phyloP scores from a whole-genome alignment of 148 eudicot species.

The Silene latifolia region DNA sequence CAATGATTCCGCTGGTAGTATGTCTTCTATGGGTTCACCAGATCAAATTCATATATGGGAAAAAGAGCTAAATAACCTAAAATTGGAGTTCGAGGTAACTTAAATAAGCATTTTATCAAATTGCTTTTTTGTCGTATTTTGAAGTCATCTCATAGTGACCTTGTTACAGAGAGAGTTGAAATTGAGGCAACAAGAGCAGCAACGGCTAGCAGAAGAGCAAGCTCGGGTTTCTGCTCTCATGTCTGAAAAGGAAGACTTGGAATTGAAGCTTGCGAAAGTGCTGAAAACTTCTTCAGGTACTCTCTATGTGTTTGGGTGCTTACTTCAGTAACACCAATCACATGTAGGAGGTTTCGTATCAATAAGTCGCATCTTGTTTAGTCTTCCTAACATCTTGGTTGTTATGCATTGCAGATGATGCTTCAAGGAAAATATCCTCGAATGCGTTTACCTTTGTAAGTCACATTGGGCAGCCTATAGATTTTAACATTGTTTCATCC shows the following conservation, averaged over 20 bases:
- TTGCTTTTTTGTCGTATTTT: not conserved
- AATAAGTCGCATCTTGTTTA: not conserved
- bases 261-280: slow-evolving; percentile 58
- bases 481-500: too few species aligned
- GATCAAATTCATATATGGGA: slow-evolving; percentile 68
- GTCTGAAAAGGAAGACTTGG: slow-evolving; percentile 72
- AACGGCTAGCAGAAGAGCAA: slow-evolving; percentile 62
- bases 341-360: not conserved
- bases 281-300: slow-evolving; percentile 57
- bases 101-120: not conserved
- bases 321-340: not conserved
- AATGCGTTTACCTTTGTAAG: slow-evolving; percentile 60
- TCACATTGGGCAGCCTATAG: slow-evolving; percentile 12
- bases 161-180: slow-evolving; percentile 59
- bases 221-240: slow-evolving; percentile 53
- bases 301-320: not conserved
- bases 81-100: slow-evolving; percentile 68
- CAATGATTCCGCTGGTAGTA: slow-evolving; percentile 39
- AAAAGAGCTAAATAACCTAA: slow-evolving; percentile 67
- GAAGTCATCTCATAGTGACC: slow-evolving; percentile 15
- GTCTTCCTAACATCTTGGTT: not conserved
- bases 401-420: slow-evolving; percentile 44
- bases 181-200: slow-evolving; percentile 84
- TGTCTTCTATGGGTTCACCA: slow-evolving; percentile 50
- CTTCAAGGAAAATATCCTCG: slow-evolving; percentile 33